Percentiles rank a stretch among this genome's conserved stretches.
phyloP scores from a whole-genome alignment of 1,284 basidiomycete genomes.

The Coniferiporia sulphurascens region DNA sequence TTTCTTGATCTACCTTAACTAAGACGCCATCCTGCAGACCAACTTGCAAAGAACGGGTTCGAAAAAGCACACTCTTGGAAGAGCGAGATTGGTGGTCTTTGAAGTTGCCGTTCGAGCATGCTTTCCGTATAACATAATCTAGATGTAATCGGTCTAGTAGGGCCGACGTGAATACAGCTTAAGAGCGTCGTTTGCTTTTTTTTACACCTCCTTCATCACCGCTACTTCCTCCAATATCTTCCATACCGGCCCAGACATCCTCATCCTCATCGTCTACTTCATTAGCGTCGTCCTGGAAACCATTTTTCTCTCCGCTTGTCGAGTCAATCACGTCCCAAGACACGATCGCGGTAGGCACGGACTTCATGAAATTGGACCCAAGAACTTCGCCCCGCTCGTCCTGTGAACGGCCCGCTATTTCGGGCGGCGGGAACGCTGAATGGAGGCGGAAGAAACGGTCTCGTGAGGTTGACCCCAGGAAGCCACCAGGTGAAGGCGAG shows the following conservation, averaged over 20 bases:
- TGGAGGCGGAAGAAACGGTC: conserved; percentile 77
- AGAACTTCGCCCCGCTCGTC: conserved; percentile 63
- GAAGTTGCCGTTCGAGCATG: neutral
- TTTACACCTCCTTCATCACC: conserved; percentile 21
- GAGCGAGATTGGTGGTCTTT: conserved; percentile 63
- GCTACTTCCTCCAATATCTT: conserved; percentile 27
- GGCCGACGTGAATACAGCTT: neutral
- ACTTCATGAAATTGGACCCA: conserved; percentile 65
- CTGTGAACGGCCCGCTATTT: conserved; percentile 45
- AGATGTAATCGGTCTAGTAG: neutral
- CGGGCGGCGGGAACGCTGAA: conserved; percentile 53
- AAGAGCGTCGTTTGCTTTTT: neutral
- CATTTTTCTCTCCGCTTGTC: conserved; percentile 19
- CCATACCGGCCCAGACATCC: conserved; percentile 37
- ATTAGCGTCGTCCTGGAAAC: conserved; percentile 17
- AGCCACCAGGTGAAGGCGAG: conserved; percentile 41
- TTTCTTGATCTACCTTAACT: neutral
- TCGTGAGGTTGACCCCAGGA: conserved; percentile 55
- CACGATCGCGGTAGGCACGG: conserved; percentile 55
- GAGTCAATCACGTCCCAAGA: conserved; percentile 23
- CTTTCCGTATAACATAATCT: neutral
- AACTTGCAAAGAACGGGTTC: conserved; percentile 79
- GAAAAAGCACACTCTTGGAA: conserved; percentile 88
- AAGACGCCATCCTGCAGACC: conserved; percentile 41
- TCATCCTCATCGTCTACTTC: conserved; percentile 33